Conservation (phyloP, 2,329 filamentous ascomycete genomes). For the Exophiala mesophila region DNA sequence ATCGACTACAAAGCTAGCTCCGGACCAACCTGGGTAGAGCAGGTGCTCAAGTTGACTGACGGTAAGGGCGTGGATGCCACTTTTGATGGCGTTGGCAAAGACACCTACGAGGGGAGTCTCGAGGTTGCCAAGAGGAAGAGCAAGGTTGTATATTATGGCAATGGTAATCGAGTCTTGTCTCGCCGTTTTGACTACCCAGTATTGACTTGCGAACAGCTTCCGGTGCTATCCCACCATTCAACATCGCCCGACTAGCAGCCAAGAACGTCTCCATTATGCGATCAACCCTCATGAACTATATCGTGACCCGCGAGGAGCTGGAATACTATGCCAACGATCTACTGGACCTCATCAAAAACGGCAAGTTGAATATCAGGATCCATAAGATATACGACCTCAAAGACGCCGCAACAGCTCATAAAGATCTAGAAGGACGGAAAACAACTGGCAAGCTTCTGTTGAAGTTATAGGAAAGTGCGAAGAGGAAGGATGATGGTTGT, state of each 20-base stretch:
- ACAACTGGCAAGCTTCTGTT: constrained; percentile 80
- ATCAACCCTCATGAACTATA: constrained; percentile 68
- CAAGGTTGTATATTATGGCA: constrained; percentile 72
- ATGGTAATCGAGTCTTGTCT: constrained; percentile 35
- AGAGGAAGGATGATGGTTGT: background rate
- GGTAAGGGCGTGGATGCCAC: constrained; percentile 70
- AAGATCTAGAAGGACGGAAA: constrained; percentile 74
- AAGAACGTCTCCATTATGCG: constrained; percentile 76
- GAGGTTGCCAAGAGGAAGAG: constrained; percentile 73
- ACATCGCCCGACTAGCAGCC: constrained; percentile 54
- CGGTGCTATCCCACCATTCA: constrained; percentile 68
- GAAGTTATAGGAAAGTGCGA: constrained; percentile 49
- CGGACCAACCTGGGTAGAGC: constrained; percentile 70
- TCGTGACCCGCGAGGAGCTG: constrained; percentile 64
- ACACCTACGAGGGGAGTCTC: constrained; percentile 74
- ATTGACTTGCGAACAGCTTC: constrained; percentile 12
- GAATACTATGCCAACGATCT: constrained; percentile 66
- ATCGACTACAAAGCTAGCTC: constrained; percentile 76
- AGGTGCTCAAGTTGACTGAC: constrained; percentile 76
- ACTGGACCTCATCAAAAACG: constrained; percentile 64
- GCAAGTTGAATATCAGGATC: constrained; percentile 66
- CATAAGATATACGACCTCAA: constrained; percentile 73
- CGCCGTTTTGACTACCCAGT: background rate
- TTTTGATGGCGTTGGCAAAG: constrained; percentile 73
- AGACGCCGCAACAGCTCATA: constrained; percentile 67